Conservation (phyloP, 441 rosid genomes). For the Erodium chrysanthum region DNA sequence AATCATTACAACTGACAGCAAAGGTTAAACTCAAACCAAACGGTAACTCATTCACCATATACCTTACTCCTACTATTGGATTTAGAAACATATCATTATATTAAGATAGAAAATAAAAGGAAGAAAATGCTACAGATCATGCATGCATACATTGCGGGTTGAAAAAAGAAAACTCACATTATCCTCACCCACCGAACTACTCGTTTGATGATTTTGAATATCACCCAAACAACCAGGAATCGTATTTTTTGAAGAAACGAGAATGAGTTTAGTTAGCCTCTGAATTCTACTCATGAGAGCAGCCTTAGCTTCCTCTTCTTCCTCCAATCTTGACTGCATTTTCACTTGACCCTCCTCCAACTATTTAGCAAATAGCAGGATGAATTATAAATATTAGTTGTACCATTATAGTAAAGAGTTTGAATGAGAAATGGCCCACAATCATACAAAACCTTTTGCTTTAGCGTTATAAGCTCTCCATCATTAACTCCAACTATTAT, state of each 20-base stretch:
- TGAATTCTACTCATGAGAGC: constrained; percentile 99
- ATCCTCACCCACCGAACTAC: constrained; percentile 56
- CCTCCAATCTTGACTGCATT: constrained; percentile 98
- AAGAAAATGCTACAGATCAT: too few relatives aligned
- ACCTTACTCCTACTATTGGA: background rate
- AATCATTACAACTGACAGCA: background rate
- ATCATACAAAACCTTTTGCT: constrained; percentile 58
- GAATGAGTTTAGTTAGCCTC: constrained; percentile 93
- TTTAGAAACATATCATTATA: background rate
- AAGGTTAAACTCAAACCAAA: background rate
- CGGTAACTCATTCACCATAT: background rate
- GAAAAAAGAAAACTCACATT: constrained; percentile 42
- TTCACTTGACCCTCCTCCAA: constrained; percentile 99
- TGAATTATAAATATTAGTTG: constrained; percentile 5
- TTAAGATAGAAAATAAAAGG: too few relatives aligned
- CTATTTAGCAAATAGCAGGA: constrained; percentile 30
- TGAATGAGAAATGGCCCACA: background rate
- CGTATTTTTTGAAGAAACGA: constrained; percentile 86
- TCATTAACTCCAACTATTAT: constrained; percentile 77
- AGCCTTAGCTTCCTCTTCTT: constrained; percentile 99
- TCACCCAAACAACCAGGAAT: constrained; percentile 58
- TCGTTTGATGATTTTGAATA: constrained; percentile 52
- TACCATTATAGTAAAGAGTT: background rate
- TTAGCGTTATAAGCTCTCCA: constrained; percentile 81
- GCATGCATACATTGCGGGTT: background rate